Conservation (phyloP, 495 filamentous ascomycete genomes). For the Podospora didyma region DNA sequence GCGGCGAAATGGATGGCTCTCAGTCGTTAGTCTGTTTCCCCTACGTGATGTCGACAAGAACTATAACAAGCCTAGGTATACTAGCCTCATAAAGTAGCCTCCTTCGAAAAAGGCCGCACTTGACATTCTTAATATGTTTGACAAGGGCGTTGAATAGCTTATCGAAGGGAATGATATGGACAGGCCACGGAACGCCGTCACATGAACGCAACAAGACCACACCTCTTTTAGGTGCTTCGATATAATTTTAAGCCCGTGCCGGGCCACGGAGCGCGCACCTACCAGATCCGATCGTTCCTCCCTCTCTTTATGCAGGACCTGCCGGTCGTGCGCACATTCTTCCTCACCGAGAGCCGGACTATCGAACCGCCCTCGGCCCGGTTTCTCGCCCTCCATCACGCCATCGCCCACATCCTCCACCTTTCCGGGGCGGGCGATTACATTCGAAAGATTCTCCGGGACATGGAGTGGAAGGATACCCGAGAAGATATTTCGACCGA, state of each 20-base stretch:
- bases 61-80: too few relatives aligned
- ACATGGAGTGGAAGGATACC: neutral
- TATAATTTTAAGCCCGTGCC: slow-evolving; percentile 13
- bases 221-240: slow-evolving; percentile 13
- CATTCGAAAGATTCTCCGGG: neutral
- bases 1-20: too few relatives aligned
- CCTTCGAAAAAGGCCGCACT: neutral
- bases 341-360: neutral
- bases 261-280: neutral
- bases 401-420: slow-evolving; percentile 1
- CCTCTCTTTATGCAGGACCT: neutral
- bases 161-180: slow-evolving; percentile 17
- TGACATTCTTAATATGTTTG: slow-evolving; percentile 10
- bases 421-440: neutral
- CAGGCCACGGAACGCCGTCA: slow-evolving; percentile 17
- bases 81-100: neutral
- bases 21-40: too few relatives aligned
- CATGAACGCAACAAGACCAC: slow-evolving; percentile 5
- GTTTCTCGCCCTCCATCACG: neutral
- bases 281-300: neutral
- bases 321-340: neutral
- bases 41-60: too few relatives aligned
- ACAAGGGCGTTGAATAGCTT: slow-evolving; percentile 11
- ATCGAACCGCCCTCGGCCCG: neutral
- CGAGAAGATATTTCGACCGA: neutral